These are phyloP conservation scores for Xylariaceae sp. DNA, from an alignment of 2,329 filamentous ascomycete genomes.

Conservation along the genomic window DNA sequence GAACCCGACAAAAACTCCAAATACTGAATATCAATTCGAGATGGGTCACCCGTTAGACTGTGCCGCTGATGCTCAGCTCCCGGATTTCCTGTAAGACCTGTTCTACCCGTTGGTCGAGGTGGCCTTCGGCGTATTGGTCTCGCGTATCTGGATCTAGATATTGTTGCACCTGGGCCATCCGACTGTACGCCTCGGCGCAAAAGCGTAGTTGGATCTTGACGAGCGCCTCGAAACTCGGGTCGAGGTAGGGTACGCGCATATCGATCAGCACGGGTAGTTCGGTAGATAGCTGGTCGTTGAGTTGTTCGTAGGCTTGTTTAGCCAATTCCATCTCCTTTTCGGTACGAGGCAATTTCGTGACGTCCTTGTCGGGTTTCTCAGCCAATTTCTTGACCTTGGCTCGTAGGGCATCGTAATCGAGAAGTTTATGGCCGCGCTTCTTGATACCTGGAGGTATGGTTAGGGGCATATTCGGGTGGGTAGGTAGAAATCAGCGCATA, in stretches of 20 bases:
- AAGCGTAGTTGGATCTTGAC: slow-evolving; percentile 98
- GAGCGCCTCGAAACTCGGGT: slow-evolving; percentile 93
- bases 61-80: slow-evolving; percentile 84
- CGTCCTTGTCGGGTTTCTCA: slow-evolving; percentile 98
- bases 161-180: slow-evolving; percentile 99
- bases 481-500: slow-evolving; percentile 35
- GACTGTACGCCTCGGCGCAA: slow-evolving; percentile 93
- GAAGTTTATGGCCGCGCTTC: slow-evolving; percentile 95
- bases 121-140: slow-evolving; percentile 91
- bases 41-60: slow-evolving; percentile 37
- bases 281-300: slow-evolving; percentile 91
- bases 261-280: slow-evolving; percentile 96
- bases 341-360: slow-evolving; percentile 88
- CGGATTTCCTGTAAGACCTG: slow-evolving; percentile 95
- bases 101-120: slow-evolving; percentile 86
- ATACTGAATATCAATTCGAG: neutral
- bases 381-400: slow-evolving; percentile 95
- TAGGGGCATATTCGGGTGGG: slow-evolving; percentile 10
- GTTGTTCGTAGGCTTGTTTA: slow-evolving; percentile 85
- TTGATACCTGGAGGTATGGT: slow-evolving; percentile 67
- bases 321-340: slow-evolving; percentile 97
- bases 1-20: slow-evolving; percentile 9
- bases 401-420: slow-evolving; percentile 94
- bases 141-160: slow-evolving; percentile 93
- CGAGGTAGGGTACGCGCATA: slow-evolving; percentile 90